Percentiles rank a stretch among this genome's conserved stretches.
Conservation (phyloP, 2,329 filamentous ascomycete genomes). For the Paraphaeosphaeria sporulosa region DNA sequence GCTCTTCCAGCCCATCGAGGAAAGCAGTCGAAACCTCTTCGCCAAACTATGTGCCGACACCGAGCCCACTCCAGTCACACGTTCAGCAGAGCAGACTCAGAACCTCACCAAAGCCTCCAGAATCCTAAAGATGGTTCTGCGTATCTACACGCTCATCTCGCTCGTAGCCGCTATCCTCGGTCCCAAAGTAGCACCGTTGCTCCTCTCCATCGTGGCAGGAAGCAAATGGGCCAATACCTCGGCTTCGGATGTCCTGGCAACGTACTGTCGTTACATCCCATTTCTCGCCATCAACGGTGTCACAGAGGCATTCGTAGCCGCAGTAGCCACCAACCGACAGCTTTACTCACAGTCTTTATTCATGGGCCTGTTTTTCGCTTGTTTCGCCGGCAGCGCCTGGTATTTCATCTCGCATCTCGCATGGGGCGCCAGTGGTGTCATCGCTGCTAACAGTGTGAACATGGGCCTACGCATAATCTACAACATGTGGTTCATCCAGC, state of each 20-base stretch:
- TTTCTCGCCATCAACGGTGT: constrained; percentile 91
- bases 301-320: constrained; percentile 89
- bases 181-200: constrained; percentile 75
- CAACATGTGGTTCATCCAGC: constrained; percentile 75
- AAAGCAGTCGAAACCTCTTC: constrained; percentile 89
- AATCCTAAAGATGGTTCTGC: constrained; percentile 71
- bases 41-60: constrained; percentile 72
- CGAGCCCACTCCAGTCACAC: constrained; percentile 21
- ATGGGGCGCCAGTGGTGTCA: constrained; percentile 80
- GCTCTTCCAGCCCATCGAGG: constrained; percentile 93
- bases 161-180: constrained; percentile 73
- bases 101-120: constrained; percentile 50
- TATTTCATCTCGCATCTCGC: constrained; percentile 73
- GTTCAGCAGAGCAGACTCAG: constrained; percentile 24
- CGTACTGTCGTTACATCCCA: constrained; percentile 92
- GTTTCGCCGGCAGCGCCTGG: constrained; percentile 78
- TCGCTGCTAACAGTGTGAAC: constrained; percentile 87
- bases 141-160: constrained; percentile 77
- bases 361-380: constrained; percentile 83
- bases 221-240: constrained; percentile 76
- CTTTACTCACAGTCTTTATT: constrained; percentile 79
- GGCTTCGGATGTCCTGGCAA: constrained; percentile 75
- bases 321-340: constrained; percentile 77
- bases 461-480: constrained; percentile 86
- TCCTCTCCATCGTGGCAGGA: constrained; percentile 80